phyloP scores from a whole-genome alignment of 2,329 filamentous ascomycete species.

The Rugonectria rugulosa region DNA sequence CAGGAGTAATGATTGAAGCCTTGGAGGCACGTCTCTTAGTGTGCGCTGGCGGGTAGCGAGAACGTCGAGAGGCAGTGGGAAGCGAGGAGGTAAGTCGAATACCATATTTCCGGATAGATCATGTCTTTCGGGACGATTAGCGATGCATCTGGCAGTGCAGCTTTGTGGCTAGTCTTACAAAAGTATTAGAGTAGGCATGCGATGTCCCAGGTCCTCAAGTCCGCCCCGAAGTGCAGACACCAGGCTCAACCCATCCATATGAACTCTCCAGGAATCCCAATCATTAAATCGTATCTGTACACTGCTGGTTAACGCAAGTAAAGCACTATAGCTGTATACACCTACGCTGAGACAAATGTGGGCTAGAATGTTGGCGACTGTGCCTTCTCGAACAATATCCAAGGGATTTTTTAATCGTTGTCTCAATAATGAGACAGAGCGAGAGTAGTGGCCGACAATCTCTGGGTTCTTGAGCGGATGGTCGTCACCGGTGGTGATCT shows the following conservation, averaged over 20 bases:
- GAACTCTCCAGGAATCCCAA: not conserved
- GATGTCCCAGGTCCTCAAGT: not conserved
- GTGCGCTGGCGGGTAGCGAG: not conserved
- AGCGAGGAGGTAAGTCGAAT: not conserved
- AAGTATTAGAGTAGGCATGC: not conserved
- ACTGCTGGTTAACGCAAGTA: not conserved
- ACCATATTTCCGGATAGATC: not conserved
- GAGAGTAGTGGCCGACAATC: not conserved
- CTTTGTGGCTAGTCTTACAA: not conserved
- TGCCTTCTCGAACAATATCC: not conserved
- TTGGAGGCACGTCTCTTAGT: not conserved
- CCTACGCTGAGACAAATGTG: slow-evolving; percentile 1
- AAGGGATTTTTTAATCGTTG: not conserved
- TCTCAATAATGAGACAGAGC: not conserved
- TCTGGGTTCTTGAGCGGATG: not conserved
- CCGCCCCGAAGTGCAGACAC: not conserved
- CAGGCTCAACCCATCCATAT: not conserved
- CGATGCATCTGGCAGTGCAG: not conserved
- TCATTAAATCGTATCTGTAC: not conserved
- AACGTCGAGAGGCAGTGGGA: not conserved
- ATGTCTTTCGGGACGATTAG: not conserved
- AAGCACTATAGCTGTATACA: too few relatives aligned
- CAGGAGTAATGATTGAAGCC: not conserved
- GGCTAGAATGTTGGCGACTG: not conserved
- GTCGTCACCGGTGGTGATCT: not conserved